Percentiles rank a stretch among this genome's conserved stretches.
These are phyloP conservation scores for Hydnomerulius pinastri DNA, from an alignment of 768 basidiomycete genomes.

Conservation along the genomic window DNA sequence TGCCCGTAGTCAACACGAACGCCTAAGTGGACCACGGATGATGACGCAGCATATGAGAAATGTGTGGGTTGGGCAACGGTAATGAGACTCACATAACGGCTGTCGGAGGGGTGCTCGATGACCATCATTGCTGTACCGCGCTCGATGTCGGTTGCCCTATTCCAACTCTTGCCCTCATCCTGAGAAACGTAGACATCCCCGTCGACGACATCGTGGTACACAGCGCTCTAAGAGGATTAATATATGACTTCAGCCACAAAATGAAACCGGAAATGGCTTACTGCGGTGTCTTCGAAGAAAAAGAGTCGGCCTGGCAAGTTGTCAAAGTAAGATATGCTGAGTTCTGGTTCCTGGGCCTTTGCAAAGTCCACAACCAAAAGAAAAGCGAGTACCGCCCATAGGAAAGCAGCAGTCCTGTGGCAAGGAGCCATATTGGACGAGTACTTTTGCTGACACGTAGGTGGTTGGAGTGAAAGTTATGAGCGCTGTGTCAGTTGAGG, in stretches of 20 bases:
- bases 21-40: slow-evolving; percentile 50
- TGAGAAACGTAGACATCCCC: slow-evolving; percentile 76
- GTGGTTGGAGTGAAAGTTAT: slow-evolving; percentile 13
- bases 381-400: slow-evolving; percentile 28
- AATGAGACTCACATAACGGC: slow-evolving; percentile 55
- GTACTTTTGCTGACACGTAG: slow-evolving; percentile 8
- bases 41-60: slow-evolving; percentile 1
- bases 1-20: slow-evolving; percentile 78
- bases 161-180: slow-evolving; percentile 85
- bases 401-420: slow-evolving; percentile 26
- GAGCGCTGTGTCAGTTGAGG: too few species aligned
- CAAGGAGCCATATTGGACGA: slow-evolving; percentile 30
- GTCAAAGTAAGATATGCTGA: slow-evolving; percentile 55
- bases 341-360: slow-evolving; percentile 48
- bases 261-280: slow-evolving; percentile 40
- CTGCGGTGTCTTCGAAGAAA: slow-evolving; percentile 93
- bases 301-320: slow-evolving; percentile 77
- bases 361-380: slow-evolving; percentile 21
- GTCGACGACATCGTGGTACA: slow-evolving; percentile 76
- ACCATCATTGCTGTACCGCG: slow-evolving; percentile 66
- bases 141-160: slow-evolving; percentile 48
- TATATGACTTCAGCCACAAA: background rate
- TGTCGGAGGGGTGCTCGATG: slow-evolving; percentile 86
- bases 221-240: slow-evolving; percentile 47
- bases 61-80: background rate